Conservation (phyloP, 2,329 filamentous ascomycete species). For the Rosellinia necatrix region DNA sequence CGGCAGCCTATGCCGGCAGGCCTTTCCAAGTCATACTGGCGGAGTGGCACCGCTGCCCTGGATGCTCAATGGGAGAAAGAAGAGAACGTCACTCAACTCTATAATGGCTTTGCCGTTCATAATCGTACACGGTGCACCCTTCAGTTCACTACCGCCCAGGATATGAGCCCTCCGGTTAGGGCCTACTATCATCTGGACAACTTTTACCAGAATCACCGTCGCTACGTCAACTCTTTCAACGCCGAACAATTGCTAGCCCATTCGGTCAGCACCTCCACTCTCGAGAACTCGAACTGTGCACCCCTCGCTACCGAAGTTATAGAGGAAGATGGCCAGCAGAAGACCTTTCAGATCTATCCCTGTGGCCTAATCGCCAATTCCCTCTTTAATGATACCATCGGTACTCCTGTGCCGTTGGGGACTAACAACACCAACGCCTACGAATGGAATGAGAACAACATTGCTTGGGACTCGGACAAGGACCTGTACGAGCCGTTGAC, state of each 20-base stretch:
- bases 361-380: conserved; percentile 97
- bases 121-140: conserved; percentile 66
- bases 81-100: conserved; percentile 44
- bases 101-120: conserved; percentile 29
- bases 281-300: conserved; percentile 73
- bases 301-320: conserved; percentile 65
- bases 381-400: conserved; percentile 92
- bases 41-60: conserved; percentile 46
- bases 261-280: conserved; percentile 60
- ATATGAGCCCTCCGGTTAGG: conserved; percentile 79
- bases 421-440: conserved; percentile 59
- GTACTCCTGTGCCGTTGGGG: conserved; percentile 62
- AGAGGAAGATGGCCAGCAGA: background rate
- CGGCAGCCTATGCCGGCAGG: conserved; percentile 56
- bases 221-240: conserved; percentile 91
- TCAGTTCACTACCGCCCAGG: conserved; percentile 77
- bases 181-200: conserved; percentile 96
- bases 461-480: conserved; percentile 85
- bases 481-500: conserved; percentile 79
- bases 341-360: conserved; percentile 74
- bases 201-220: conserved; percentile 98
- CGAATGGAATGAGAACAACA: conserved; percentile 74
- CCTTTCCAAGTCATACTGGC: conserved; percentile 73
- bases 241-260: conserved; percentile 78
- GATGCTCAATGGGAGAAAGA: conserved; percentile 44